A percentile compares a stretch with the other conserved stretches of the same genome.
These are phyloP conservation scores for Collybia nuda DNA, from an alignment of 768 basidiomycete genomes.

Conservation along the genomic window DNA sequence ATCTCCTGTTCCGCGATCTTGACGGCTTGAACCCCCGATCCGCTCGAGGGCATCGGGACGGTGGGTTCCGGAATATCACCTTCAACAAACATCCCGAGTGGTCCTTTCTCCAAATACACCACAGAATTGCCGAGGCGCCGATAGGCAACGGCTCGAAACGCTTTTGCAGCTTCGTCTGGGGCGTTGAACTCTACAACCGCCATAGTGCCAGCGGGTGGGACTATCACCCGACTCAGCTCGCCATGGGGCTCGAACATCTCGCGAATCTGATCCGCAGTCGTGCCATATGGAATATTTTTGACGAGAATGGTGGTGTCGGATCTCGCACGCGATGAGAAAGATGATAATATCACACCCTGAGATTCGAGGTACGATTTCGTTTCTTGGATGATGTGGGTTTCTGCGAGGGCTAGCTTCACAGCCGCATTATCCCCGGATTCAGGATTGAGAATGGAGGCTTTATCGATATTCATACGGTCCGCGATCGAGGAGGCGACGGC, in stretches of 20 bases:
- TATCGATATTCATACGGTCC: constrained; percentile 82
- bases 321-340: constrained; percentile 51
- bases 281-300: constrained; percentile 96
- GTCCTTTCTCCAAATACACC: constrained; percentile 92
- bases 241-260: constrained; percentile 82
- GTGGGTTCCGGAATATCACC: constrained; percentile 23
- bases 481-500: constrained; percentile 92
- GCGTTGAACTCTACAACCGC: constrained; percentile 87
- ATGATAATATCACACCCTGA: constrained; percentile 64
- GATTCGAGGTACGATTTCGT: constrained; percentile 88
- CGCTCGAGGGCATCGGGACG: constrained; percentile 4
- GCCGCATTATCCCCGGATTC: constrained; percentile 76
- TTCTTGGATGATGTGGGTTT: constrained; percentile 94
- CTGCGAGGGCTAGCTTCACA: constrained; percentile 93
- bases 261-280: constrained; percentile 70
- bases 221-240: constrained; percentile 63
- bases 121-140: constrained; percentile 85
- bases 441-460: constrained; percentile 85
- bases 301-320: constrained; percentile 87
- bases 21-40: constrained; percentile 23
- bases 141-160: constrained; percentile 84
- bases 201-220: constrained; percentile 87
- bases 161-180: constrained; percentile 66
- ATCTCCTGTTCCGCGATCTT: constrained; percentile 44
- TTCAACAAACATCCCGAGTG: constrained; percentile 77